Percentiles rank a stretch among this genome's conserved stretches.
phyloP scores from a whole-genome alignment of 192 early-diverging fungal species.

The Kappamyces sp. region DNA sequence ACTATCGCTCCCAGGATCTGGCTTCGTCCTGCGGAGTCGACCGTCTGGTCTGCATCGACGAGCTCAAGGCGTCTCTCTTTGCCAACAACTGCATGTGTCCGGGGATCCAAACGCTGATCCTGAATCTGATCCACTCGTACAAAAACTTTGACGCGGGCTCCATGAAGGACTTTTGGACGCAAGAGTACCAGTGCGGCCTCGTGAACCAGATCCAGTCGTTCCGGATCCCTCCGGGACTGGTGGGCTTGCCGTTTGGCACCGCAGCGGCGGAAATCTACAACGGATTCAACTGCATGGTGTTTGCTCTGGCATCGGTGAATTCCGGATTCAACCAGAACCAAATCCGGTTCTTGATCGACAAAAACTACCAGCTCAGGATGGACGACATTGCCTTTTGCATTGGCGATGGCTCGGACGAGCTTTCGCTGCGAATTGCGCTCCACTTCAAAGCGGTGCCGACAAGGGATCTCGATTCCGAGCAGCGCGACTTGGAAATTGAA shows the following conservation, averaged over 20 bases:
- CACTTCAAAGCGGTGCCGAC: slow-evolving; percentile 36
- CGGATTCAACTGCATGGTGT: slow-evolving; percentile 35
- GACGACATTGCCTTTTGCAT: slow-evolving; percentile 43
- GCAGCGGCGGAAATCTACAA: slow-evolving; percentile 30
- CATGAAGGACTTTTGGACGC: slow-evolving; percentile 22
- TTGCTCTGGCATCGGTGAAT: slow-evolving; percentile 36
- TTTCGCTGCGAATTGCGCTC: slow-evolving; percentile 33
- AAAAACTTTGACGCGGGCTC: slow-evolving; percentile 12
- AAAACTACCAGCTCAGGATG: slow-evolving; percentile 22
- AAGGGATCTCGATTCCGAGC: slow-evolving; percentile 11
- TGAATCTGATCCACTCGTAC: slow-evolving; percentile 44
- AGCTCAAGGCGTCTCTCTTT: slow-evolving; percentile 41
- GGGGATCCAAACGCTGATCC: slow-evolving; percentile 36
- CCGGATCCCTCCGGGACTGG: slow-evolving; percentile 36
- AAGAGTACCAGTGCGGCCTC: slow-evolving; percentile 42
- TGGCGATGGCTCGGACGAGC: slow-evolving; percentile 35
- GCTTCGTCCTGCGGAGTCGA: slow-evolving; percentile 40
- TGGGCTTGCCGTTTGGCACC: slow-evolving; percentile 30
- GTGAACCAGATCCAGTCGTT: slow-evolving; percentile 42
- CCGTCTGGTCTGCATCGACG: slow-evolving; percentile 42
- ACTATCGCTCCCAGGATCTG: slow-evolving; percentile 39
- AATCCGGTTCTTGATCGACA: slow-evolving; percentile 32
- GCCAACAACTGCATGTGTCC: slow-evolving; percentile 42
- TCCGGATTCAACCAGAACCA: slow-evolving; percentile 27
- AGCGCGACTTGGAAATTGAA: slow-evolving; percentile 31